Conservation (phyloP, 148 eudicot genomes). For the Vaccinium corymbosum region DNA sequence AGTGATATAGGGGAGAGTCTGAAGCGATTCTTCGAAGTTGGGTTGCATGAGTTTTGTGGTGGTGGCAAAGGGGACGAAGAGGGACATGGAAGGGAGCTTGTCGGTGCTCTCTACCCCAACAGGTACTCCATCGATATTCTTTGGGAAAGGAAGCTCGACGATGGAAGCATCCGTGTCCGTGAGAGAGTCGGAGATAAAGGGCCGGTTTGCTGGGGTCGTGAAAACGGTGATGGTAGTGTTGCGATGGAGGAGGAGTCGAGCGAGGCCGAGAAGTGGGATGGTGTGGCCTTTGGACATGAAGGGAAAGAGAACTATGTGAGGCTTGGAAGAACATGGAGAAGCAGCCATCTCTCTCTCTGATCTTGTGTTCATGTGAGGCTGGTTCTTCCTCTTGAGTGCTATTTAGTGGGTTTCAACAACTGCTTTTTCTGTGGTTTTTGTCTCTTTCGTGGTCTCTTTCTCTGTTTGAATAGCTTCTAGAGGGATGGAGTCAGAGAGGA, state of each 20-base stretch:
- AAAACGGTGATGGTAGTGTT: constrained; percentile 47
- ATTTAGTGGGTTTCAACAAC: no score
- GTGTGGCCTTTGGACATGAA: constrained; percentile 94
- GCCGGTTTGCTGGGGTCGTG: constrained; percentile 57
- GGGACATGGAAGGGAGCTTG: constrained; percentile 57
- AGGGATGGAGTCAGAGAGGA: no score
- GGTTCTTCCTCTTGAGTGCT: neutral
- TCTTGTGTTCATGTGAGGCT: neutral
- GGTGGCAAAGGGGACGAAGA: constrained; percentile 38
- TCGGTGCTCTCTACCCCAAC: constrained; percentile 63
- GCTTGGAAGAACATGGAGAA: neutral
- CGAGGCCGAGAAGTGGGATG: constrained; percentile 60
- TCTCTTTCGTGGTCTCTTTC: neutral
- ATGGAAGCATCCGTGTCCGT: constrained; percentile 24
- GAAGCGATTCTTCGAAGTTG: constrained; percentile 39
- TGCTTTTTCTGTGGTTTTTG: neutral
- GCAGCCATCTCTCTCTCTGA: constrained; percentile 4
- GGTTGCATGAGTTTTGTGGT: constrained; percentile 45
- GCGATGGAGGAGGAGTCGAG: constrained; percentile 54
- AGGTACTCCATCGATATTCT: constrained; percentile 24
- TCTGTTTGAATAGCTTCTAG: no score
- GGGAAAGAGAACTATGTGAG: constrained; percentile 39
- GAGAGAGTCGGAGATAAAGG: constrained; percentile 47
- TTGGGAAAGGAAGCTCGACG: constrained; percentile 47
- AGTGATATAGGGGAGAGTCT: constrained; percentile 21